Conservation (phyloP, 805 yeast genomes). For the Ogataea nitratoaversa region DNA sequence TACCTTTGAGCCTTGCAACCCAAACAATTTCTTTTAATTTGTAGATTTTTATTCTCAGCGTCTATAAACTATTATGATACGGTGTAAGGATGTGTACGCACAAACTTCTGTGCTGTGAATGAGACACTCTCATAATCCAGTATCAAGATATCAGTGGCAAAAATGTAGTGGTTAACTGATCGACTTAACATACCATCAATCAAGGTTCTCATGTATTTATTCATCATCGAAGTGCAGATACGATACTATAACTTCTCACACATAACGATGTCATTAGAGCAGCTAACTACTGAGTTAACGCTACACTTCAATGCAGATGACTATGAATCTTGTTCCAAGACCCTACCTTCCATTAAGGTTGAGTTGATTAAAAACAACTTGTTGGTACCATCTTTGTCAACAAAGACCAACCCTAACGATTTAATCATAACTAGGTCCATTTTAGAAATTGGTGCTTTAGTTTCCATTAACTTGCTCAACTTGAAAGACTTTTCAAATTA, state of each 20-base stretch:
- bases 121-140: no score
- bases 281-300: conserved; percentile 66
- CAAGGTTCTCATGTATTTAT: no score
- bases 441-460: conserved; percentile 83
- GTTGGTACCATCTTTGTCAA: conserved; percentile 56
- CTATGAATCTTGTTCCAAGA: conserved; percentile 53
- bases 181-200: no score
- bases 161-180: no score
- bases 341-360: conserved; percentile 70
- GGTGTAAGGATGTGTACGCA: no score
- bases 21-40: no score
- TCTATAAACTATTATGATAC: no score
- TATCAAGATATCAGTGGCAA: no score
- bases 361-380: conserved; percentile 75
- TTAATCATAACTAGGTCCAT: conserved; percentile 75
- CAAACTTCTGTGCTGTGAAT: no score
- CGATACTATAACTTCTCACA: not conserved
- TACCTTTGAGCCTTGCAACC: no score
- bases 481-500: conserved; percentile 67
- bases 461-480: conserved; percentile 61
- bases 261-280: conserved; percentile 52
- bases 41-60: no score
- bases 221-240: no score
- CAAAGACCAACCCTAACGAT: conserved; percentile 51
- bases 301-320: conserved; percentile 58